Base-by-base conservation (phyloP, 495 filamentous ascomycete species). In the Bathelium albidoporum region DNA sequence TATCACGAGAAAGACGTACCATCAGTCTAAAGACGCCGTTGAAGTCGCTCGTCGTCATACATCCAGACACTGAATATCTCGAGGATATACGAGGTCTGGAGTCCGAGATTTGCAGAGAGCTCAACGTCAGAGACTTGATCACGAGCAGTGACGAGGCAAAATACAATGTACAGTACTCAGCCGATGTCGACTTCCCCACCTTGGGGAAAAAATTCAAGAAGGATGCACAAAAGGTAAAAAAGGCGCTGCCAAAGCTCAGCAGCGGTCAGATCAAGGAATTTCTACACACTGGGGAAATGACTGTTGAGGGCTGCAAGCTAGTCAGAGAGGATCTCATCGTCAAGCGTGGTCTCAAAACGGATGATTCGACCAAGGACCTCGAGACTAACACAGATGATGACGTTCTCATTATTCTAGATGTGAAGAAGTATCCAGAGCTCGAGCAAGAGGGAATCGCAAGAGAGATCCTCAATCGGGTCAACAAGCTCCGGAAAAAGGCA, bases 151-250 rank as follows among this genome's bases (percentile, higher is more conserved):
- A 98, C 64, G 95, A 97, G 76, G 86, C 82, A 43, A 89, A 86
- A 69, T 96, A 97, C 78, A 87, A 89, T 53, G 91, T 98, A 22
- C 88, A 93, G 69, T 96, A 96, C 78, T 89, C 86, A 62, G 88
- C 89, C 45, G 80, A 80, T 32, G 94, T 90, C 10, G 94, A 98
- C 75, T 97, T 92, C 89, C 88, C 93, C 1, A 89, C 87, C 0
- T 82, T 98, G 39, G 94, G 94, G 64, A 96, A 96, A 83, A 97
- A 97, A 77, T 80, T 97, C 60, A 95, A 90, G 81, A 97, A 95
- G 77, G 94, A 93, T 69, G 88, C 87, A 59, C 84, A 85, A 66
- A 90, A 85, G 73, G 91, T 97, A 61, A 92, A 91, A 78, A 95
- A 94, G 73, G 91, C 89, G 20, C 78, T 98, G 45, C 92, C 93